phyloP scores from a whole-genome alignment of 169 alveolate species.

The Cryptosporidium xiaoi region DNA sequence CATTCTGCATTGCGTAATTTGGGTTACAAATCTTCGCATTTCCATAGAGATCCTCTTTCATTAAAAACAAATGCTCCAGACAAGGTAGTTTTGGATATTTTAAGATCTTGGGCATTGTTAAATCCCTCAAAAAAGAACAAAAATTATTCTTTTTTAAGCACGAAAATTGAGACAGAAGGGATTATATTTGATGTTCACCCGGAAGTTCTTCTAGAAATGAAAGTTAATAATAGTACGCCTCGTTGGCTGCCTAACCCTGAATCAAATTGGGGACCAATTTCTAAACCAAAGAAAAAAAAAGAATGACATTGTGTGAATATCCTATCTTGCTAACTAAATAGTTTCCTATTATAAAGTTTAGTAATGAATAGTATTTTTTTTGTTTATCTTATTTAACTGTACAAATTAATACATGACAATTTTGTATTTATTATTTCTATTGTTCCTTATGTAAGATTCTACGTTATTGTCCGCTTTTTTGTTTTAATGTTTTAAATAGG shows the following conservation, averaged over 20 bases:
- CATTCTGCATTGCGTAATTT: slow-evolving; percentile 83
- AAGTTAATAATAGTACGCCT: slow-evolving; percentile 18
- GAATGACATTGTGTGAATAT: neutral
- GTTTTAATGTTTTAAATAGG: slow-evolving; percentile 20
- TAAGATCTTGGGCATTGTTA: slow-evolving; percentile 81
- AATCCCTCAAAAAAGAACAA: slow-evolving; percentile 47
- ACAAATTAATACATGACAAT: no score
- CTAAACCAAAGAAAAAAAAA: slow-evolving; percentile 19
- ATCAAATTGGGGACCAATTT: slow-evolving; percentile 87
- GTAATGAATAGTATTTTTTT: neutral
- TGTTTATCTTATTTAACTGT: no score
- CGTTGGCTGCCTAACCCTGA: slow-evolving; percentile 86
- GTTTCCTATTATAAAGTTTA: no score
- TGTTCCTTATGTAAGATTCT: neutral
- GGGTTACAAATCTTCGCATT: slow-evolving; percentile 89
- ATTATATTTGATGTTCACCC: slow-evolving; percentile 63
- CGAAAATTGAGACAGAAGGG: neutral
- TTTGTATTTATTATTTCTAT: neutral
- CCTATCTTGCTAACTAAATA: no score
- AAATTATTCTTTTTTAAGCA: slow-evolving; percentile 11
- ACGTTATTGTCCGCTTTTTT: neutral
- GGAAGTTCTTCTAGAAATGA: slow-evolving; percentile 25
- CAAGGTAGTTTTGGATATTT: slow-evolving; percentile 89
- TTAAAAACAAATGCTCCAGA: slow-evolving; percentile 90
- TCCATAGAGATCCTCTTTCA: slow-evolving; percentile 90